Evolutionary conservation across 225 moss, liverwort and hornwort species (phyloP).

Genomic region (Physcomitrium patens): DNA sequence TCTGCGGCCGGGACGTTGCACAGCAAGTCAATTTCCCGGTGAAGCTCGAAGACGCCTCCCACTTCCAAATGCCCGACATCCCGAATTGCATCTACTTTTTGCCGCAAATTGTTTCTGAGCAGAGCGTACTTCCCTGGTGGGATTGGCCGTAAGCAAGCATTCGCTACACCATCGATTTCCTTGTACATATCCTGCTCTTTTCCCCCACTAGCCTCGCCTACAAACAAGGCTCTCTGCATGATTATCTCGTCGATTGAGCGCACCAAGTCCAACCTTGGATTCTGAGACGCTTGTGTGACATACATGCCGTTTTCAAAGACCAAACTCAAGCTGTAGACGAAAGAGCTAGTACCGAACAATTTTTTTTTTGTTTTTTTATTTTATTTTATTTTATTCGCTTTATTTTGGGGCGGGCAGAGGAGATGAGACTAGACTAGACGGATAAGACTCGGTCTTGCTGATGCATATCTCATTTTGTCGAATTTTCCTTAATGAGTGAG

Average conservation of each 20-base stretch:
- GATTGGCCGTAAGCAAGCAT: constrained; percentile 38
- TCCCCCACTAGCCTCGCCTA: too few species aligned
- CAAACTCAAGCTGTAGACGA: too few species aligned
- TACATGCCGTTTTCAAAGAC: too few species aligned
- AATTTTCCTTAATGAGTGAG: constrained; percentile 39
- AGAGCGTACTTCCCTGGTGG: constrained; percentile 45
- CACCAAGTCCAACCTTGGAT: too few species aligned
- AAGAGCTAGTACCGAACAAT: not conserved
- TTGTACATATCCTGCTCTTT: not conserved
- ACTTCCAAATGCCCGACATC: constrained; percentile 32
- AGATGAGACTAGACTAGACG: not conserved
- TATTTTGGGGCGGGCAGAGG: not conserved
- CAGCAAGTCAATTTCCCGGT: constrained; percentile 23
- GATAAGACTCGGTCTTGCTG: constrained; percentile 48
- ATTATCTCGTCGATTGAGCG: too few species aligned
- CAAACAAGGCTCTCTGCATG: too few species aligned
- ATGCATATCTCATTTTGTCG: constrained; percentile 52
- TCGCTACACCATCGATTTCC: too few species aligned
- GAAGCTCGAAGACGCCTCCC: constrained; percentile 42
- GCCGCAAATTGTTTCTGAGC: constrained; percentile 38
- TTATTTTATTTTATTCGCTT: not conserved
- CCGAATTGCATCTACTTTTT: constrained; percentile 50
- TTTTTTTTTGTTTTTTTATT: not conserved
- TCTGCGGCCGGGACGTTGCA: constrained; percentile 14
- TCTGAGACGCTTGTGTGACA: too few species aligned